Evolutionary conservation across 768 basidiomycete species (phyloP), one percentile per base, ranked within the genome.

Genomic region (Lactarius deliciosus): DNA sequence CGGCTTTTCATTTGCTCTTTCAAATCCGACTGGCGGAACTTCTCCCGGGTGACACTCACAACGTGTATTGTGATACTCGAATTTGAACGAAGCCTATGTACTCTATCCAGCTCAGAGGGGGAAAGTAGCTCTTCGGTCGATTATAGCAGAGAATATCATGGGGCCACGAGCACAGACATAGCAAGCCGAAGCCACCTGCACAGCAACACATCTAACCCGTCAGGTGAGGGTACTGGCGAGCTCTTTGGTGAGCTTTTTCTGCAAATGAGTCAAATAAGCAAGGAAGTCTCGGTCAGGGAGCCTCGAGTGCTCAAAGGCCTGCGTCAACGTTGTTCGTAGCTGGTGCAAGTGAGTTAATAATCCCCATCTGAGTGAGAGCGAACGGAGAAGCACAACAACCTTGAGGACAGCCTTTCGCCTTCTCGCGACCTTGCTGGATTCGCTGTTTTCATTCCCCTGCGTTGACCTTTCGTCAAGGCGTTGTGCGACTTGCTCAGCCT

Each of bases 271-370:
- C 45, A 94, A 78, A 73, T 92, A 92, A 3, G 78, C 77, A 20
- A 85, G 74, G 1, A 94, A 78, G 56, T 92, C 92, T 66, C 81
- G 80, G 62, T 89, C 86, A 1, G 91, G 90, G 36, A 94, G 81
- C 3, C 86, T 81, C 20, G 92, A 91, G 71, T 92, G 79, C 34
- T 90, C 85, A 47, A 85, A 76, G 0, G 86, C 89, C 76, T 95
- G 91, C 0, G 78, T 83, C 18, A 95, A 83, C 72, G 93, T 89
- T 0, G 88, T 87, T 61, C 83, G 83, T 47, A 93, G 82, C 90
- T 92, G 50, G 15, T 72, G n/a, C 22, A 15, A 34, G 56, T 59
- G 15, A 2, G n/a, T 53, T 50, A 22, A 50, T 15, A 53, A 25
- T 6, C 25, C 5, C 50, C 10, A 25, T 50, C 10, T 11, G 5